Conservation (phyloP, 768 basidiomycete species). For the Rhizopogon vinicolor region DNA sequence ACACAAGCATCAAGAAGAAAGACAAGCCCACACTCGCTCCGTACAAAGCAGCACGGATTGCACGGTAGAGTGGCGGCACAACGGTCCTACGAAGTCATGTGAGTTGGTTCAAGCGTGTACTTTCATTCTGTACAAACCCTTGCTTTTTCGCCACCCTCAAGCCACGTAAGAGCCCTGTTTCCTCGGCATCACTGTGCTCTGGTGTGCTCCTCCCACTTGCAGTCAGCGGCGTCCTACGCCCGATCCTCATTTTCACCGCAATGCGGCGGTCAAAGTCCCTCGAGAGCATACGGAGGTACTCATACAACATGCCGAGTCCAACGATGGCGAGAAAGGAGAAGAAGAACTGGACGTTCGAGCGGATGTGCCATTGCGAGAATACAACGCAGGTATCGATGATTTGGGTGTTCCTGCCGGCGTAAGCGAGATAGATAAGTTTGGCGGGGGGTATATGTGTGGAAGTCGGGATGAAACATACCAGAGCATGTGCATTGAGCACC, state of each 20-base stretch:
- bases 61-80: conserved; percentile 46
- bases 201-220: conserved; percentile 38
- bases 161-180: conserved; percentile 50
- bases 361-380: conserved; percentile 76
- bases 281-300: conserved; percentile 70
- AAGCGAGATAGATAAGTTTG: conserved; percentile 19
- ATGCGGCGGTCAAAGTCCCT: conserved; percentile 55
- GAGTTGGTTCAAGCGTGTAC: neutral
- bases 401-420: conserved; percentile 53
- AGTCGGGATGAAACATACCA: conserved; percentile 39
- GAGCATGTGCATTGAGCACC: conserved; percentile 79
- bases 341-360: conserved; percentile 48
- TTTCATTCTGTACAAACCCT: conserved; percentile 36
- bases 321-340: conserved; percentile 64
- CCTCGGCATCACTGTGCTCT: conserved; percentile 38
- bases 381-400: conserved; percentile 79
- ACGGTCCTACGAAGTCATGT: conserved; percentile 33
- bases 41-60: conserved; percentile 66
- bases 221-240: conserved; percentile 42
- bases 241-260: conserved; percentile 41
- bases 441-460: neutral
- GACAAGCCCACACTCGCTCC: conserved; percentile 74
- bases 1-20: conserved; percentile 91
- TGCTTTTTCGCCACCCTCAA: conserved; percentile 30
- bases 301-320: conserved; percentile 67